A percentile compares a stretch with the other conserved stretches of the same genome.
These are phyloP conservation scores for Irpex sp. DNA, from an alignment of 1,284 basidiomycete genomes.

Conservation along the genomic window DNA sequence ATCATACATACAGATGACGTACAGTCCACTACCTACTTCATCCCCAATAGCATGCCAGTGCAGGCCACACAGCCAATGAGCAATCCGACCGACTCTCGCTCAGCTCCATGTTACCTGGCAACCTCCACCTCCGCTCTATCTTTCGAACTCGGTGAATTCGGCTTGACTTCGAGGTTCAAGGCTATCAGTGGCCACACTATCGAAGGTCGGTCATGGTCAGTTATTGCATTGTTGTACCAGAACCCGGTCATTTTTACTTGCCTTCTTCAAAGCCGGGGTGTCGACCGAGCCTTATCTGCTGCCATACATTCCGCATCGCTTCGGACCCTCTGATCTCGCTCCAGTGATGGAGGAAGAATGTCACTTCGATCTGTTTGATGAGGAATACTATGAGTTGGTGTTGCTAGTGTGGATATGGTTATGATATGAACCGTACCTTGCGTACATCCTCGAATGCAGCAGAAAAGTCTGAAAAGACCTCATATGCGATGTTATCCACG, in stretches of 20 bases:
- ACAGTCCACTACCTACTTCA: too few relatives aligned
- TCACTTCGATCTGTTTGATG: conserved; percentile 57
- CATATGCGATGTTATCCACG: conserved; percentile 79
- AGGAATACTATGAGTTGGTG: not conserved
- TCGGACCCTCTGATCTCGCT: conserved; percentile 74
- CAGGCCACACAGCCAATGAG: not conserved
- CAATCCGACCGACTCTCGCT: not conserved
- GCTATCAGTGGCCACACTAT: conserved; percentile 70
- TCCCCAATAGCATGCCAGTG: too few relatives aligned
- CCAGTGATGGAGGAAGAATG: conserved; percentile 69
- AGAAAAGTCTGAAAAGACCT: conserved; percentile 84
- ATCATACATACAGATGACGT: too few relatives aligned
- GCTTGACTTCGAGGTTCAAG: conserved; percentile 60
- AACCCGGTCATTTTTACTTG: conserved; percentile 24
- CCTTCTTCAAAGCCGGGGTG: conserved; percentile 85
- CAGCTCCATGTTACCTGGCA: not conserved
- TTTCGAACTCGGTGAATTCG: conserved; percentile 15
- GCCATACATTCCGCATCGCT: conserved; percentile 81
- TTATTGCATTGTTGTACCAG: not conserved
- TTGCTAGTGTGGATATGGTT: not conserved
- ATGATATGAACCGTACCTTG: not conserved
- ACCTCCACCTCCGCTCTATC: not conserved
- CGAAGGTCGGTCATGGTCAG: not conserved
- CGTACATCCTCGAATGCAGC: conserved; percentile 68
- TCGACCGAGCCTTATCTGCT: conserved; percentile 47